Percentiles rank a stretch among this genome's conserved stretches.
Conservation (phyloP, 2,329 filamentous ascomycete genomes). For the Hypoxylon sp. region DNA sequence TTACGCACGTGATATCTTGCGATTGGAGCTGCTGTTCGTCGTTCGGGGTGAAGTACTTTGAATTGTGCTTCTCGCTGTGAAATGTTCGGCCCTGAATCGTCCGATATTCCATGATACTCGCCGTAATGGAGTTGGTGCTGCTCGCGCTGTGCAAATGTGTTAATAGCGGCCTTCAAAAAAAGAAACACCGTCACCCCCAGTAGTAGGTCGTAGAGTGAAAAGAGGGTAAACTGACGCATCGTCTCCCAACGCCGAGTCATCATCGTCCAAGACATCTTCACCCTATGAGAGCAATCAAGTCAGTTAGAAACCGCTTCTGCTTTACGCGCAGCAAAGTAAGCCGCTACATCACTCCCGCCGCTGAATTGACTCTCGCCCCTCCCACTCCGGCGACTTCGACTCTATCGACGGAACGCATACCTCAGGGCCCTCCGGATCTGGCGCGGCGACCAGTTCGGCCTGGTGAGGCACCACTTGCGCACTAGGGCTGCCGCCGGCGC, state of each 20-base stretch:
- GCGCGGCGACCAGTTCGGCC: constrained; percentile 27
- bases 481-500: neutral
- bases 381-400: neutral
- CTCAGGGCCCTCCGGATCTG: constrained; percentile 27
- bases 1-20: constrained; percentile 40
- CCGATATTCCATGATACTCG: constrained; percentile 49
- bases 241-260: constrained; percentile 47
- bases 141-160: constrained; percentile 39
- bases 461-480: constrained; percentile 13
- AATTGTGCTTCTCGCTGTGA: constrained; percentile 44
- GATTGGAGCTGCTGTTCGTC: constrained; percentile 46
- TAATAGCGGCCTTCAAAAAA: constrained; percentile 4
- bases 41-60: constrained; percentile 46
- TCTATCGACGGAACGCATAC: constrained; percentile 27
- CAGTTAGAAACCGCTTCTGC: constrained; percentile 21
- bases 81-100: constrained; percentile 49
- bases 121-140: constrained; percentile 46
- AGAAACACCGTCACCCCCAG: neutral
- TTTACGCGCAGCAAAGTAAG: neutral
- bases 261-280: constrained; percentile 31
- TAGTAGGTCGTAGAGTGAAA: constrained; percentile 2
- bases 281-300: constrained; percentile 27
- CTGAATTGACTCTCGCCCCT: constrained; percentile 14
- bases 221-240: constrained; percentile 43
- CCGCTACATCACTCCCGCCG: constrained; percentile 3